These are phyloP conservation scores for Cyberlindnera amylophila DNA, from an alignment of 805 yeast genomes.

Conservation along the genomic window DNA sequence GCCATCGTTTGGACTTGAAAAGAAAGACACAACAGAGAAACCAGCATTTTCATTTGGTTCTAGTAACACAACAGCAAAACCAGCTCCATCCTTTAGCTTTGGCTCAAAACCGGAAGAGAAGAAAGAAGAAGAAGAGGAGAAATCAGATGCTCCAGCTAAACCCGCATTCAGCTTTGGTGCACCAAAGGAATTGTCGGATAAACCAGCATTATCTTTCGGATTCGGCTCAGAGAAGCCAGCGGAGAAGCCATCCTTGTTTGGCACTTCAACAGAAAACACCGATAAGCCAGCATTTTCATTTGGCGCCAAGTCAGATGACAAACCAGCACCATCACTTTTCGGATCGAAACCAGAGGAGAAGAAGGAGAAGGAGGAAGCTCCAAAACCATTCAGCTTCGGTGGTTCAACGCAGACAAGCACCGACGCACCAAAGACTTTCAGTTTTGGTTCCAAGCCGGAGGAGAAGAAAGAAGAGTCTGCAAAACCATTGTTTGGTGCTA, in stretches of 20 bases:
- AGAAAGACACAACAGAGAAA: not conserved
- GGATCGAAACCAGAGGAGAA: not conserved
- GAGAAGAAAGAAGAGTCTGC: not conserved
- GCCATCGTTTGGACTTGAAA: constrained; percentile 2
- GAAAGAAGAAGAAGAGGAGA: not conserved
- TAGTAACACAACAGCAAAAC: not conserved
- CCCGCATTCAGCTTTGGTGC: not conserved
- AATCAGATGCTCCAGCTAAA: not conserved
- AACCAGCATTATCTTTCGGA: no score
- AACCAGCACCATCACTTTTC: not conserved
- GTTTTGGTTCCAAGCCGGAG: constrained; percentile 8
- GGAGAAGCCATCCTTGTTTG: no score
- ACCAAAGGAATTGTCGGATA: no score
- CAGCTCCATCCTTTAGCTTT: constrained; percentile 4
- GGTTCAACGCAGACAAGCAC: constrained; percentile 10
- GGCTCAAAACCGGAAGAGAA: constrained; percentile 4
- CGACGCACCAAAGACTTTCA: constrained; percentile 1
- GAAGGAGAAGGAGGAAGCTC: constrained; percentile 1
- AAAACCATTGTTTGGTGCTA: constrained; percentile 24
- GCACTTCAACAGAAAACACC: not conserved
- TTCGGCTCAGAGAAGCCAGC: no score
- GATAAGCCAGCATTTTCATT: not conserved
- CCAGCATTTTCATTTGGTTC: constrained; percentile 1
- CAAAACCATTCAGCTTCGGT: not conserved
- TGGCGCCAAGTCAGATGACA: constrained; percentile 1